Evolutionary conservation across 148 eudicot genomes (phyloP).

Genomic region (Silene conica): DNA sequence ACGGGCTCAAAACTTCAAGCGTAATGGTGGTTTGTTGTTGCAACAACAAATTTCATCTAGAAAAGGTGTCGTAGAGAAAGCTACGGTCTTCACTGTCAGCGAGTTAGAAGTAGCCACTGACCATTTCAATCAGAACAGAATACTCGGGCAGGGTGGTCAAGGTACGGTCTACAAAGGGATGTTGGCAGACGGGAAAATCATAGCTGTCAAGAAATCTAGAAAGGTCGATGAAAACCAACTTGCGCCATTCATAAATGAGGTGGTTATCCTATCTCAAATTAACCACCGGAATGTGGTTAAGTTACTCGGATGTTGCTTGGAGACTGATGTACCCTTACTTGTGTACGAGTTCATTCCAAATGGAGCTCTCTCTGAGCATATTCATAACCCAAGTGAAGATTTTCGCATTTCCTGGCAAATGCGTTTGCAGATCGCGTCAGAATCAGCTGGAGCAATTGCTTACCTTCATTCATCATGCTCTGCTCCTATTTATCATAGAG

Average conservation of each 20-base stretch:
- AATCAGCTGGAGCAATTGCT: conserved; percentile 19
- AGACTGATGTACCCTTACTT: conserved; percentile 20
- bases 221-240: conserved; percentile 18
- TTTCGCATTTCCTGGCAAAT: conserved; percentile 17
- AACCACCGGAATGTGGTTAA: conserved; percentile 28
- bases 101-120: conserved; percentile 25
- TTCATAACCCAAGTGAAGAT: conserved; percentile 25
- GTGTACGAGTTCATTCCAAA: conserved; percentile 22
- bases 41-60: conserved; percentile 13
- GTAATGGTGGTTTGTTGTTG: conserved; percentile 18
- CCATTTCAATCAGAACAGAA: conserved; percentile 17
- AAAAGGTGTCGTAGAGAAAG: conserved; percentile 18
- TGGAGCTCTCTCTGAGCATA: conserved; percentile 20
- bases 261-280: conserved; percentile 24
- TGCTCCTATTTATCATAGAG: conserved; percentile 20
- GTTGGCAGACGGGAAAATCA: conserved; percentile 23
- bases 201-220: conserved; percentile 25
- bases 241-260: conserved; percentile 19
- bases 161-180: conserved; percentile 29
- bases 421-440: conserved; percentile 21
- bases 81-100: conserved; percentile 14
- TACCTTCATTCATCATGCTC: conserved; percentile 24
- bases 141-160: conserved; percentile 26
- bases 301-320: conserved; percentile 27
- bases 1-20: conserved; percentile 21